A percentile compares a stretch with the other conserved stretches of the same genome.
These are phyloP conservation scores for Suillus fuscotomentosus DNA, from an alignment of 768 basidiomycete genomes.

Conservation along the genomic window DNA sequence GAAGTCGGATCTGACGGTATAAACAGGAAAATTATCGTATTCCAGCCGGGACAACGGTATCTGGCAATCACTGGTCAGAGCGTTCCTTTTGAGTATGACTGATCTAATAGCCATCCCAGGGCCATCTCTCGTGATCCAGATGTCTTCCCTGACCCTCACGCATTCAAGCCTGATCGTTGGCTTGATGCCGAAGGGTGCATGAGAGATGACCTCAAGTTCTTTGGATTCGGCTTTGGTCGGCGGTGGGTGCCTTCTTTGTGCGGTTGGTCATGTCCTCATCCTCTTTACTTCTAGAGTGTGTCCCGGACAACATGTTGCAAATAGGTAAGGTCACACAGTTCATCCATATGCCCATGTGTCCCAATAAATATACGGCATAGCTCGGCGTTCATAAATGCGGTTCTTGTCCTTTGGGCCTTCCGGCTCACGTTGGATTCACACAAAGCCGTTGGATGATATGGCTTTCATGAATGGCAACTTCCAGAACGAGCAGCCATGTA, in stretches of 20 bases:
- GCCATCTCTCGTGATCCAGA: slow-evolving; percentile 24
- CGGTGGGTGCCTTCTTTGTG: not conserved
- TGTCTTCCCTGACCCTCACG: slow-evolving; percentile 37
- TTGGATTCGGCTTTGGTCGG: slow-evolving; percentile 56
- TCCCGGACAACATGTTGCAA: slow-evolving; percentile 4
- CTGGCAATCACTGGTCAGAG: slow-evolving; percentile 30
- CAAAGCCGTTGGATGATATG: slow-evolving; percentile 50
- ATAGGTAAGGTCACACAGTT: not conserved
- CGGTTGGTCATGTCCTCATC: not conserved
- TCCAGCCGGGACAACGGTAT: slow-evolving; percentile 32
- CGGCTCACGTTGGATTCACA: slow-evolving; percentile 34
- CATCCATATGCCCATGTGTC: not conserved
- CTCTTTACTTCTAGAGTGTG: slow-evolving; percentile 24
- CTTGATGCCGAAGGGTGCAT: slow-evolving; percentile 40
- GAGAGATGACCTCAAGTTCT: slow-evolving; percentile 47
- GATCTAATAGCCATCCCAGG: slow-evolving; percentile 11
- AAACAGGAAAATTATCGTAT: slow-evolving; percentile 32
- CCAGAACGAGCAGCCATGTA: slow-evolving; percentile 43
- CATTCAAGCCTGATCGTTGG: slow-evolving; percentile 59
- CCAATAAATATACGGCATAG: not conserved
- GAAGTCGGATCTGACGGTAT: not conserved
- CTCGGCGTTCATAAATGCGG: slow-evolving; percentile 1
- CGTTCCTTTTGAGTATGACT: not conserved
- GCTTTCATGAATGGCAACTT: slow-evolving; percentile 40
- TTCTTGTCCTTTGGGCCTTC: slow-evolving; percentile 1